Base-by-base conservation (phyloP, 129 eudicot species). In the Tagetes erecta region DNA sequence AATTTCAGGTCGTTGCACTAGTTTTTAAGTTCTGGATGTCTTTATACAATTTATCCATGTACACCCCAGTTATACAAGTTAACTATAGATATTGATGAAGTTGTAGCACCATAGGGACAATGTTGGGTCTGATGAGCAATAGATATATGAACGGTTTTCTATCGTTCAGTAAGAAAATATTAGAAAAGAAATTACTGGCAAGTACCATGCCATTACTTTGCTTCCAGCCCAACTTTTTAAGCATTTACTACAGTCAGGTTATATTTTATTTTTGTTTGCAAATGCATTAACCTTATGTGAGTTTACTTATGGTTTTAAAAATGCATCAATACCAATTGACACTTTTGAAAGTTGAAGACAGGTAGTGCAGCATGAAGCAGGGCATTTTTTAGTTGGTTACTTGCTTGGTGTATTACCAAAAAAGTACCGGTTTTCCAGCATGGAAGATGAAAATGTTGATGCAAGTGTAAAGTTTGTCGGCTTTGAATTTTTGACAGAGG, bases 301-400 rank as follows among this genome's bases (percentile, higher is more conserved):
- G 51, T 75, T 2, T 42, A 42, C 62, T 57, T 37, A 8, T 69
- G 53, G 64, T 36, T 77, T 49, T 70, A 66, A 11, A 7, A 78
- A 34, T 75, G 31, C 52, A 42, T 76, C 68, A 55, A 34, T 42
- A 47, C 7, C 53, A 40, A 10, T 57, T 68, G 46, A 58, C 60
- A 55, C 35, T 68, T 78, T 45, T 46, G 67, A 49, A 74, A 75
- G 64, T 56, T 83, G 78, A 82, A 73, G 76, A 56, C 77, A 72
- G 74, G 81, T 81, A 63, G 60, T 71, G 78, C 89, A 84, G 78
- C 96, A 89, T 41, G 96, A 89, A 83, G 96, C 92, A 49, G 96
- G 92, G 38, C 96, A 89, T 74, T 89, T 89, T 80, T 81, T 89
- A 51, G 81, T 86, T 83, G 96, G 87, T 40, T 89, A 89, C 81